These are phyloP conservation scores for Ophiorrhiza pumila DNA, from an alignment of 257 asterid species.

Conservation along the genomic window DNA sequence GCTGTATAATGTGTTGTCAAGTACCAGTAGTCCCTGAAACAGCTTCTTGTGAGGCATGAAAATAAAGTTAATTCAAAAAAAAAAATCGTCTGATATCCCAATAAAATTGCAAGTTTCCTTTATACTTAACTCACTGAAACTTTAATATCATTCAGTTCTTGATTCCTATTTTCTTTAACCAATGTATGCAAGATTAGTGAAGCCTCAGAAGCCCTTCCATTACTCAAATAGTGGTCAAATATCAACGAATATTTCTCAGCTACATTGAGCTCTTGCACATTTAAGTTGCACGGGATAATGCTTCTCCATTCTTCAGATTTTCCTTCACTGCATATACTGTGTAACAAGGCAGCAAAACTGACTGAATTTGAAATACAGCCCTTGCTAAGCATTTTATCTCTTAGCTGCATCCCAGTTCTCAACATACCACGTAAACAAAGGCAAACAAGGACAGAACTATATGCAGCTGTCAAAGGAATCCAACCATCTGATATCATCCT, in stretches of 20 bases:
- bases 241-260: slow-evolving; percentile 52
- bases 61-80: background rate
- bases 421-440: slow-evolving; percentile 67
- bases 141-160: slow-evolving; percentile 17
- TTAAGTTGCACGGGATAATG: slow-evolving; percentile 39
- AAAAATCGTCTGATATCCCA: background rate
- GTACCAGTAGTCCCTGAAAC: background rate
- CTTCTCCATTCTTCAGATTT: slow-evolving; percentile 70
- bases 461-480: slow-evolving; percentile 59
- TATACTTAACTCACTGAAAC: slow-evolving; percentile 10
- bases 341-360: slow-evolving; percentile 61
- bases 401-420: slow-evolving; percentile 46
- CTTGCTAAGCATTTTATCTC: slow-evolving; percentile 46
- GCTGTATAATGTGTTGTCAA: slow-evolving; percentile 1
- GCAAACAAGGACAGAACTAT: slow-evolving; percentile 60
- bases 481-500: slow-evolving; percentile 58
- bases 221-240: slow-evolving; percentile 45
- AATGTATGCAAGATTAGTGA: slow-evolving; percentile 55
- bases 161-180: slow-evolving; percentile 32
- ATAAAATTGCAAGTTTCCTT: slow-evolving; percentile 7
- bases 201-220: slow-evolving; percentile 43
- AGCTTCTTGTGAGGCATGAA: background rate
- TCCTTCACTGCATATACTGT: slow-evolving; percentile 62
- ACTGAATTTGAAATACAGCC: slow-evolving; percentile 47
- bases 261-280: slow-evolving; percentile 41